A percentile compares a stretch with the other conserved stretches of the same genome.
Evolutionary conservation across 2,329 filamentous ascomycete genomes (phyloP).

Genomic region (Diaporthe australafricana): DNA sequence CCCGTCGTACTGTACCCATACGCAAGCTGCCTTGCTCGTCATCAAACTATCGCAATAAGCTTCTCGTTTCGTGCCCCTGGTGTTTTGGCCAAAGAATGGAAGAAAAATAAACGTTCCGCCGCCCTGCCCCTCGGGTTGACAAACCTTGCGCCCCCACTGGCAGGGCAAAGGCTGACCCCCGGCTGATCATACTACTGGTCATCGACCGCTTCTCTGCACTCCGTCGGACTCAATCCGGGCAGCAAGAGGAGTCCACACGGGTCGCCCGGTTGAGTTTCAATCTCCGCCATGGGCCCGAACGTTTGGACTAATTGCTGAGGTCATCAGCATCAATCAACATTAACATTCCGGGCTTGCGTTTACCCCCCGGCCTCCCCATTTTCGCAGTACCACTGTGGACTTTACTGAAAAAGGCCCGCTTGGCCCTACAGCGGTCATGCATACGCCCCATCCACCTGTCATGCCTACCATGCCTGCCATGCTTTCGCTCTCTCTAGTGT

Average conservation of each 20-base stretch:
- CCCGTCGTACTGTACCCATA: too few relatives aligned
- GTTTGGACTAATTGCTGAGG: not conserved
- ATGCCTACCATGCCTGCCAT: constrained; percentile 5
- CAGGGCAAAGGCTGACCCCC: constrained; percentile 6
- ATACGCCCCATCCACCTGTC: constrained; percentile 3
- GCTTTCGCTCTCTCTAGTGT: not conserved
- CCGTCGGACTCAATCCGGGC: constrained; percentile 3
- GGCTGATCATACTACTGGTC: constrained; percentile 16
- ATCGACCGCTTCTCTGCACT: not conserved
- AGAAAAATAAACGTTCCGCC: not conserved
- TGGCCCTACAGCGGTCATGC: not conserved
- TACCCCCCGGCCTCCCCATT: not conserved
- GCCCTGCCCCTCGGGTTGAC: not conserved
- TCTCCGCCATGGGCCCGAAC: not conserved
- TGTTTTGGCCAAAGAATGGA: not conserved
- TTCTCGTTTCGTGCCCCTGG: constrained; percentile 6
- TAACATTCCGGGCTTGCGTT: not conserved
- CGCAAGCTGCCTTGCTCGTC: not conserved
- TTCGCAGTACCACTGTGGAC: not conserved
- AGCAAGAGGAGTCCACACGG: constrained; percentile 10
- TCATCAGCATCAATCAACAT: not conserved
- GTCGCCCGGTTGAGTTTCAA: not conserved
- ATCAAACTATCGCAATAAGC: not conserved
- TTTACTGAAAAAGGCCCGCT: not conserved
- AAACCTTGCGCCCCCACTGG: constrained; percentile 21